Conservation (phyloP, 139 green algal species). For the Coelastrella sp. region DNA sequence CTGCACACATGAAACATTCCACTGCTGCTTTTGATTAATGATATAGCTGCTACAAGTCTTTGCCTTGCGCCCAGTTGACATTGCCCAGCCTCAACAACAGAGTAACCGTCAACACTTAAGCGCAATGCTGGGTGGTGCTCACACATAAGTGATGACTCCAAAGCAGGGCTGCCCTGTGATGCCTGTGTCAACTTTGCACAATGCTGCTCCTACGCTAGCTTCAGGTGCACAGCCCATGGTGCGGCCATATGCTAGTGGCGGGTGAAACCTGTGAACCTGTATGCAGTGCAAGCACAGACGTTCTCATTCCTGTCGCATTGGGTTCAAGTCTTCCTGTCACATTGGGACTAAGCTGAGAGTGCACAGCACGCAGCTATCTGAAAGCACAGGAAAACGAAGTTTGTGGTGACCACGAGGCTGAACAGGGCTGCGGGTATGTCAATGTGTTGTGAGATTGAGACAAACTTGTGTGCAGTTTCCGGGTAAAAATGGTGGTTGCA, state of each 20-base stretch:
- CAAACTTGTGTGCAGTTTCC: too few relatives aligned
- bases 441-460: too few relatives aligned
- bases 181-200: slow-evolving; percentile 64
- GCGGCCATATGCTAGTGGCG: slow-evolving; percentile 81
- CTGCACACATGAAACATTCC: too few relatives aligned
- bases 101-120: neutral
- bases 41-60: too few relatives aligned
- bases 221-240: slow-evolving; percentile 71
- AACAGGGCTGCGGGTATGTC: too few relatives aligned
- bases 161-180: slow-evolving; percentile 55
- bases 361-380: too few relatives aligned
- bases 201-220: slow-evolving; percentile 67
- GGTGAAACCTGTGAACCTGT: slow-evolving; percentile 82
- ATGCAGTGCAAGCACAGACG: neutral
- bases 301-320: neutral
- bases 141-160: slow-evolving; percentile 76
- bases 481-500: too few relatives aligned
- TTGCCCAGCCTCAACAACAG: neutral
- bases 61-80: neutral
- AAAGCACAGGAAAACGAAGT: too few relatives aligned
- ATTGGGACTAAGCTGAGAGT: neutral
- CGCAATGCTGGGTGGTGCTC: slow-evolving; percentile 13
- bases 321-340: neutral
- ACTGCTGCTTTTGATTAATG: too few relatives aligned
- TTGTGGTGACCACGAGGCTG: too few relatives aligned